Evolutionary conservation across 1,139 yeast genomes (phyloP).

Genomic region (Scheffersomyces parashehatae): DNA sequence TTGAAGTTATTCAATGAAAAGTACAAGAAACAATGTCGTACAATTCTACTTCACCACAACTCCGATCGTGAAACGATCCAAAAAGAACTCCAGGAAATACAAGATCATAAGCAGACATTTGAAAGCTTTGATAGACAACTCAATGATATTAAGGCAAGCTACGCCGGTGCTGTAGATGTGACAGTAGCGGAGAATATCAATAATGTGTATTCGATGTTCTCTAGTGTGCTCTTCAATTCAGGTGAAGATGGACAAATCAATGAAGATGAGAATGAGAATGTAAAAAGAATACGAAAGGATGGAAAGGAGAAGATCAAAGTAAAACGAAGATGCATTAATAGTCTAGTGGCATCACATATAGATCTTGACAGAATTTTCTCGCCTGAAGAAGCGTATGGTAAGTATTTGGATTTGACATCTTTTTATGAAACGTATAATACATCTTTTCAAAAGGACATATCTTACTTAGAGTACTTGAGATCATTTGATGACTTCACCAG

Average conservation of each 20-base stretch:
- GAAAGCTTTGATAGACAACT: slow-evolving; percentile 46
- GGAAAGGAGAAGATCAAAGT: slow-evolving; percentile 26
- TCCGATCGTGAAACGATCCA: slow-evolving; percentile 15
- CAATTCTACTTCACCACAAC: slow-evolving; percentile 20
- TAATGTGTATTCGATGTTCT: slow-evolving; percentile 37
- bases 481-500: slow-evolving; percentile 43
- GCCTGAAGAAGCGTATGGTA: slow-evolving; percentile 65
- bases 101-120: slow-evolving; percentile 31
- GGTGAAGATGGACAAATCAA: slow-evolving; percentile 3
- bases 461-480: slow-evolving; percentile 55
- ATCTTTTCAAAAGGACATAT: slow-evolving; percentile 23
- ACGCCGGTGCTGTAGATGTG: slow-evolving; percentile 13
- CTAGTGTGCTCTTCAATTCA: slow-evolving; percentile 22
- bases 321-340: slow-evolving; percentile 39
- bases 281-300: slow-evolving; percentile 3
- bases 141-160: slow-evolving; percentile 29
- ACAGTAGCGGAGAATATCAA: slow-evolving; percentile 31
- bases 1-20: slow-evolving; percentile 52
- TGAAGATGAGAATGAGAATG: slow-evolving; percentile 5
- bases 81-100: slow-evolving; percentile 22
- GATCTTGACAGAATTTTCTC: slow-evolving; percentile 51
- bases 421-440: slow-evolving; percentile 55
- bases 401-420: slow-evolving; percentile 55
- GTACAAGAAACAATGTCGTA: slow-evolving; percentile 38
- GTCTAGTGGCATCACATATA: slow-evolving; percentile 52